Conservation (phyloP, 495 filamentous ascomycete species). For the Oidiodendron maius region DNA sequence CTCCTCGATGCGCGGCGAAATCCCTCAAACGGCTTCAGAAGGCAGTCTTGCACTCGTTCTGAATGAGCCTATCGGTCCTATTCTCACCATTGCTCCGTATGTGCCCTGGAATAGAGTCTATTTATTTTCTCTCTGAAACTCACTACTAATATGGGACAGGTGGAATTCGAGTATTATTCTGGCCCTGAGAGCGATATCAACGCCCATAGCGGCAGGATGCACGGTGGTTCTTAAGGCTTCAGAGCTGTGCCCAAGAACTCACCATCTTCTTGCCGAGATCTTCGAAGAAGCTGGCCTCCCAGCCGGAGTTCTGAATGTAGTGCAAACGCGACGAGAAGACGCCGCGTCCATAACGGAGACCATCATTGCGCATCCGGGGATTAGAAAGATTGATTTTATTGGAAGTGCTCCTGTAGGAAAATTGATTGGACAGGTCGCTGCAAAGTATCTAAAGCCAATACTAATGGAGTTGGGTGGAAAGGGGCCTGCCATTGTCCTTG, state of each 20-base stretch:
- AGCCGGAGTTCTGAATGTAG: constrained; percentile 48
- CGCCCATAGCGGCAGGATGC: constrained; percentile 73
- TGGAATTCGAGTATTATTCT: constrained; percentile 65
- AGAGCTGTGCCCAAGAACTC: constrained; percentile 68
- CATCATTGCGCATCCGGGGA: constrained; percentile 44
- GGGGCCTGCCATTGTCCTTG: constrained; percentile 52
- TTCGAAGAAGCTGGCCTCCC: constrained; percentile 71
- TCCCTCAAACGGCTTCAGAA: not conserved
- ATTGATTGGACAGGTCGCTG: constrained; percentile 36
- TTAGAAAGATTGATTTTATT: constrained; percentile 63
- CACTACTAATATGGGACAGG: no score
- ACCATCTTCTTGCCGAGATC: constrained; percentile 63
- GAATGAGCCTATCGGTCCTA: no score
- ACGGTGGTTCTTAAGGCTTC: constrained; percentile 70
- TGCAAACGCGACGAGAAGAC: constrained; percentile 43
- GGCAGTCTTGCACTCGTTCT: not conserved
- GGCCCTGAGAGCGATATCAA: constrained; percentile 55
- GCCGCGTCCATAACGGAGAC: constrained; percentile 45
- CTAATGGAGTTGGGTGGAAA: constrained; percentile 62
- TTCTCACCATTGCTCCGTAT: no score
- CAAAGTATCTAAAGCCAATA: constrained; percentile 58
- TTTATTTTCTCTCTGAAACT: no score
- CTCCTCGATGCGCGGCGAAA: not conserved
- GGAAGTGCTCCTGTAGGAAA: constrained; percentile 51
- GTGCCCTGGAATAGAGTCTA: no score